phyloP scores from a whole-genome alignment of 305 asterid species.

The Petunia hybrid region DNA sequence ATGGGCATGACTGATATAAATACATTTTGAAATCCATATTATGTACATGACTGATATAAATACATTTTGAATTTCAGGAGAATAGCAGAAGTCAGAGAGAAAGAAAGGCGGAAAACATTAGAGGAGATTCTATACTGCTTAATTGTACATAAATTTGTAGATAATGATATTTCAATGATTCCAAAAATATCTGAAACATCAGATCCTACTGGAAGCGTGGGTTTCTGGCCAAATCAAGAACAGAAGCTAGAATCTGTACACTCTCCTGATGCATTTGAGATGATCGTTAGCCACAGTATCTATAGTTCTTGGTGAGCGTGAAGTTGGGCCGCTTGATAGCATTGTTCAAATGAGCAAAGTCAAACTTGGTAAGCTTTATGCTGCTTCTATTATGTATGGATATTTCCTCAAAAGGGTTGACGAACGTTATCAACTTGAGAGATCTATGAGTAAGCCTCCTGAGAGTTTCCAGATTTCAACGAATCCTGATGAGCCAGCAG shows the following conservation, averaged over 20 bases:
- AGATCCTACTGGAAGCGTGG: constrained; percentile 80
- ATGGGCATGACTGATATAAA: constrained; percentile 27
- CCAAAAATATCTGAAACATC: constrained; percentile 71
- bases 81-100: constrained; percentile 90
- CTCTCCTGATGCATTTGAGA: constrained; percentile 94
- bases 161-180: constrained; percentile 70
- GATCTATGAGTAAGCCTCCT: constrained; percentile 87
- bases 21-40: constrained; percentile 43
- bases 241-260: constrained; percentile 80
- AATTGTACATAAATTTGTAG: constrained; percentile 76
- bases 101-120: constrained; percentile 70
- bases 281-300: constrained; percentile 86
- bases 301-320: constrained; percentile 86
- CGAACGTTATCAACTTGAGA: constrained; percentile 87
- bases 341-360: constrained; percentile 79
- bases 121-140: constrained; percentile 88
- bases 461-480: constrained; percentile 61
- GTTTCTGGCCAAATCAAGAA: constrained; percentile 93
- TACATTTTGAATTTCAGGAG: constrained; percentile 63
- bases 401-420: constrained; percentile 92
- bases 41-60: constrained; percentile 31
- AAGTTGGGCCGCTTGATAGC: constrained; percentile 69
- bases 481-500: constrained; percentile 51
- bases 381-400: constrained; percentile 96
- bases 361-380: constrained; percentile 94